phyloP scores from a whole-genome alignment of 768 basidiomycete species.

The Phaeotremella fagi region DNA sequence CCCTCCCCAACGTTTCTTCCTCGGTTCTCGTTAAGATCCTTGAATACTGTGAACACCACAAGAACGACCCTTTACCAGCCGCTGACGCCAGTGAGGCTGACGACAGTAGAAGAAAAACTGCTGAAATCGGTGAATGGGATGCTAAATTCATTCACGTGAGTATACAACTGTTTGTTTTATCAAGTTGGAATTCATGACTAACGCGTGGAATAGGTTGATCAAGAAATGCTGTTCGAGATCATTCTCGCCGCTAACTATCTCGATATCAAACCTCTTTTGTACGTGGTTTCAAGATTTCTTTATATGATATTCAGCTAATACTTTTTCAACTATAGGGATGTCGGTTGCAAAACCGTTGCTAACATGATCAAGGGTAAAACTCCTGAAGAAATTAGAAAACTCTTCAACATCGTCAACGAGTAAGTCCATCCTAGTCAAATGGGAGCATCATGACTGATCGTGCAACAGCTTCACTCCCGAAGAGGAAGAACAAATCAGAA shows the following conservation, averaged over 20 bases:
- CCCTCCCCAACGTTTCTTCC: conserved; percentile 44
- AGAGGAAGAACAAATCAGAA: conserved; percentile 99
- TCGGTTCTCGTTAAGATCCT: conserved; percentile 63
- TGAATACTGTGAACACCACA: conserved; percentile 99
- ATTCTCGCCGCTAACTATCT: conserved; percentile 99
- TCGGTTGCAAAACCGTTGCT: conserved; percentile 53
- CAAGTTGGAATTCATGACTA: not conserved
- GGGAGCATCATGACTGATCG: too few species aligned
- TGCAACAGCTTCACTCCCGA: conserved; percentile 97
- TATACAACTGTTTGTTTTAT: not conserved
- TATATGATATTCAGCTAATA: not conserved
- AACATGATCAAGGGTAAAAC: conserved; percentile 99
- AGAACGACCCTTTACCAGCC: conserved; percentile 88
- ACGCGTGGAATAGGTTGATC: conserved; percentile 64
- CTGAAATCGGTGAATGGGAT: conserved; percentile 98
- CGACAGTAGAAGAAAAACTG: conserved; percentile 94
- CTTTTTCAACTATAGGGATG: conserved; percentile 20
- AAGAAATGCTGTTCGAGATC: conserved; percentile 99
- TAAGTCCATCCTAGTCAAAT: conserved; percentile 10
- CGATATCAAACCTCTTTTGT: conserved; percentile 98
- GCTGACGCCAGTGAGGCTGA: conserved; percentile 59
- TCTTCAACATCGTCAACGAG: conserved; percentile 80
- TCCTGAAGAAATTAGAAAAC: conserved; percentile 96
- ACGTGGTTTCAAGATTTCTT: too few species aligned
- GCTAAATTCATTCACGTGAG: conserved; percentile 60